Evolutionary conservation across 1,139 yeast genomes (phyloP).

Genomic region (Protomyces macrosporus): DNA sequence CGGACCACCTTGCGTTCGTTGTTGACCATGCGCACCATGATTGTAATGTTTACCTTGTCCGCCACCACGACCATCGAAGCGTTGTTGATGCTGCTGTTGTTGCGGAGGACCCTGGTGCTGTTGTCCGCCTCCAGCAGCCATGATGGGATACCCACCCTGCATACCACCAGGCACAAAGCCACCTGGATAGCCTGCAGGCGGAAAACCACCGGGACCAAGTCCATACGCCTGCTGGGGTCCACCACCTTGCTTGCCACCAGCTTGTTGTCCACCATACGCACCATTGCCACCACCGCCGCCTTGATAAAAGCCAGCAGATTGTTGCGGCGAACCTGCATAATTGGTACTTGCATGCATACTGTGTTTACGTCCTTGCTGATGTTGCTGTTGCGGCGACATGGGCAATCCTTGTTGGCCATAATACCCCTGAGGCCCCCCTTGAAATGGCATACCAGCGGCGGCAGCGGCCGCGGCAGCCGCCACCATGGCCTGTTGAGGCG

Average conservation of each 20-base stretch:
- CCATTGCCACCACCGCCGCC: neutral
- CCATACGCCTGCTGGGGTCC: neutral
- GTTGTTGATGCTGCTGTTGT: neutral
- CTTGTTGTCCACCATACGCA: neutral
- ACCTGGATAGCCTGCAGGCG: too few relatives aligned
- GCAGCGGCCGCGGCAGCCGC: slow-evolving; percentile 23
- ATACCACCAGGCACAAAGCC: neutral
- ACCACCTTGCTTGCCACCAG: neutral
- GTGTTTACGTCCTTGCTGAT: neutral
- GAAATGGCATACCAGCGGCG: slow-evolving; percentile 27
- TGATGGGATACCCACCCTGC: neutral
- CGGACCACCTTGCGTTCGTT: neutral
- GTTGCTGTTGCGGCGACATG: slow-evolving; percentile 7
- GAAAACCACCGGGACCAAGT: too few relatives aligned
- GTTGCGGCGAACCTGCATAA: neutral
- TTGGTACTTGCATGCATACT: neutral
- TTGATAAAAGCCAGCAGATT: neutral
- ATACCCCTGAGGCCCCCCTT: slow-evolving; percentile 24
- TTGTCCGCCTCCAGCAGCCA: neutral
- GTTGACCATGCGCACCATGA: neutral
- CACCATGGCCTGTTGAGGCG: slow-evolving; percentile 16
- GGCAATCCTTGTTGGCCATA: slow-evolving; percentile 13
- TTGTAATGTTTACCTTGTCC: neutral
- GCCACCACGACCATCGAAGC: neutral
- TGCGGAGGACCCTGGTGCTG: neutral